phyloP scores from a whole-genome alignment of 176 grass and related monocot species.

The Thalia dealbata region DNA sequence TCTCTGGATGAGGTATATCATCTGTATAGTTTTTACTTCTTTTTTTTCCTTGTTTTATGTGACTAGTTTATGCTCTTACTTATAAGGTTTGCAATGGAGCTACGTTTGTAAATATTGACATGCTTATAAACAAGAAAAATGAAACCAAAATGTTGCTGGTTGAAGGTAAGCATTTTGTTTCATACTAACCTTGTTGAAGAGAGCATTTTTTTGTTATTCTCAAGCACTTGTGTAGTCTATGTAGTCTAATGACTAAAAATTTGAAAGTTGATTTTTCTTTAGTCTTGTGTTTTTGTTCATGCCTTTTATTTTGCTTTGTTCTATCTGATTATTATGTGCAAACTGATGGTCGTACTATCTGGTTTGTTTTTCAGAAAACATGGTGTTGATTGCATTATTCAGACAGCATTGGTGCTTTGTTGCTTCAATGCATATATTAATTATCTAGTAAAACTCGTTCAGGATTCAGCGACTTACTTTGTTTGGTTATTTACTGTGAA shows the following conservation, averaged over 20 bases:
- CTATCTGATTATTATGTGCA: background rate
- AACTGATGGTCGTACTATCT: background rate
- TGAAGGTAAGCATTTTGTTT: slow-evolving; percentile 54
- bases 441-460: background rate
- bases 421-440: too few species aligned
- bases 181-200: background rate
- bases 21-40: slow-evolving; percentile 1
- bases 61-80: background rate
- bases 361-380: background rate
- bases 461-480: too few species aligned
- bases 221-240: background rate
- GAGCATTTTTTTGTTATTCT: background rate
- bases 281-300: background rate
- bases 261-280: background rate
- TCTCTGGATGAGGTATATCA: slow-evolving; percentile 72
- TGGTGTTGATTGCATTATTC: too few species aligned
- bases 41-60: background rate
- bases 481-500: too few species aligned
- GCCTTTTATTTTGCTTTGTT: background rate
- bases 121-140: slow-evolving; percentile 66
- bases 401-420: too few species aligned
- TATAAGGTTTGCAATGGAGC: slow-evolving; percentile 78
- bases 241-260: background rate
- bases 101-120: slow-evolving; percentile 88
- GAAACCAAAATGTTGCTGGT: slow-evolving; percentile 75